Evolutionary conservation across 2,329 filamentous ascomycete genomes (phyloP).

Genomic region (Pestalotiopsis sp.): DNA sequence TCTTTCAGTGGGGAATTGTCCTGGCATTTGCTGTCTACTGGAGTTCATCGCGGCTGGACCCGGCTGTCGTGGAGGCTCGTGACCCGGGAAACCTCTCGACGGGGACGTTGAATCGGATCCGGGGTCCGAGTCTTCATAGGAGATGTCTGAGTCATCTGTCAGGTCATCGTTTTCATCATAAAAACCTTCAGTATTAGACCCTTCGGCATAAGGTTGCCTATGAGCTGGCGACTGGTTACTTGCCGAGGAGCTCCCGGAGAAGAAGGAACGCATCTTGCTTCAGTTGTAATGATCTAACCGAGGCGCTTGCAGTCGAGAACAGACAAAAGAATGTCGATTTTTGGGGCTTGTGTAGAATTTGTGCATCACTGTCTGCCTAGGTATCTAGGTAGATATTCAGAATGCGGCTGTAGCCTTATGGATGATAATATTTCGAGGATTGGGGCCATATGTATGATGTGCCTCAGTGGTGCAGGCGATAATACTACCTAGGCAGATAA

Average conservation of each 20-base stretch:
- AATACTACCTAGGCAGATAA: neutral
- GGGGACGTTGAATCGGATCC: neutral
- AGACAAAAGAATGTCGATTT: neutral
- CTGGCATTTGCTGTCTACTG: neutral
- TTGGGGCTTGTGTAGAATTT: neutral
- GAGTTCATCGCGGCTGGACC: neutral
- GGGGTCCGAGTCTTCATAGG: neutral
- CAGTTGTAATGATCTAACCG: neutral
- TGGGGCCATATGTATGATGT: neutral
- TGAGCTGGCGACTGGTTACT: neutral
- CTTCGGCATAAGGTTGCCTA: neutral
- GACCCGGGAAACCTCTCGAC: neutral
- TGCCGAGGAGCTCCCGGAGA: neutral
- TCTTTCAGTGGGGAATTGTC: neutral
- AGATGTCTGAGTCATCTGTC: neutral
- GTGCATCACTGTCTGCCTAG: too few species aligned
- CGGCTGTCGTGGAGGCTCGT: neutral
- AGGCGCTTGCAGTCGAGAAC: neutral
- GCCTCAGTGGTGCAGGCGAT: neutral
- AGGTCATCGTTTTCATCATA: neutral
- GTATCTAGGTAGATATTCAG: too few species aligned
- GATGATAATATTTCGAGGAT: neutral
- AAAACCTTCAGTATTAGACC: neutral
- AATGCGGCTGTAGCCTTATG: neutral
- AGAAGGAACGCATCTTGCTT: neutral